phyloP scores from a whole-genome alignment of 345 rosid species.

The Salix suchowensis region DNA sequence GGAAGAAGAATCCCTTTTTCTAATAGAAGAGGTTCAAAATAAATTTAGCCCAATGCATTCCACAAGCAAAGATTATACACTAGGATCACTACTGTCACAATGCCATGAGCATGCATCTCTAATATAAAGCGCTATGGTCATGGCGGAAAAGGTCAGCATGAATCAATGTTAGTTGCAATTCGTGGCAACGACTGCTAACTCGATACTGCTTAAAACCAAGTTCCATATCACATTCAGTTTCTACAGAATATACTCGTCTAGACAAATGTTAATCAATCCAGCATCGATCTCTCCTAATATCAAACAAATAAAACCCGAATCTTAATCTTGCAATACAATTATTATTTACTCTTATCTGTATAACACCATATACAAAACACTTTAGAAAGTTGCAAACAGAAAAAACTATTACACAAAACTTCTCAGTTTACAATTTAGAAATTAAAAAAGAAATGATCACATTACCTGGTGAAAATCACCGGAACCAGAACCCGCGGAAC shows the following conservation, averaged over 20 bases:
- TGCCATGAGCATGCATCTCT: background rate
- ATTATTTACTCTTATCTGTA: background rate
- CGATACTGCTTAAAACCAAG: background rate
- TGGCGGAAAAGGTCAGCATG: background rate
- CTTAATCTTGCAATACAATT: background rate
- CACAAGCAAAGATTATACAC: background rate
- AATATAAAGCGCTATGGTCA: background rate
- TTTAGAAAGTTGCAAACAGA: background rate
- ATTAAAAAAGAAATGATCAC: background rate
- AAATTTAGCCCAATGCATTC: background rate
- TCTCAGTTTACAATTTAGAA: background rate
- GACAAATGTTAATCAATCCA: background rate
- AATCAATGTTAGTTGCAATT: background rate
- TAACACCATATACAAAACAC: background rate
- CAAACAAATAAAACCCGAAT: background rate
- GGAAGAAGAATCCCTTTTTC: background rate
- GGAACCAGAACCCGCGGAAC: slow-evolving; percentile 97
- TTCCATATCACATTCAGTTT: background rate
- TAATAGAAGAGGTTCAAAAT: background rate
- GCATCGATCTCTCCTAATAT: background rate
- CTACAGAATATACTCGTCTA: background rate
- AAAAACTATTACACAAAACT: background rate
- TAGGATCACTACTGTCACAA: background rate
- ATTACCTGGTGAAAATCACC: slow-evolving; percentile 94
- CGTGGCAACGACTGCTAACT: background rate